A percentile compares a stretch with the other conserved stretches of the same genome.
Conservation (phyloP, 73 alveolate genomes). For the Stentor coeruleus region DNA sequence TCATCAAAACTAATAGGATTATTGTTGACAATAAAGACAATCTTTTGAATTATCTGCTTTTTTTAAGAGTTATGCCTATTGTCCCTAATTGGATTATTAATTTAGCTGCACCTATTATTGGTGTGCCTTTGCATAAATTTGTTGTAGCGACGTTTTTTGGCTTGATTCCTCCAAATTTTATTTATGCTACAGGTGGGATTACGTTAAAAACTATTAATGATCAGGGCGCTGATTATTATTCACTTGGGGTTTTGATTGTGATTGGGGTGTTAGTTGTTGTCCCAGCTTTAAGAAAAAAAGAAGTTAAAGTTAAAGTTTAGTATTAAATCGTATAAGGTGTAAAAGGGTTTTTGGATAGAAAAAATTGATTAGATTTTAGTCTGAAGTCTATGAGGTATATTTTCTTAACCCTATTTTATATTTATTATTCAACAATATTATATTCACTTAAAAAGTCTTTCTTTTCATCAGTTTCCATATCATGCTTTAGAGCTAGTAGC, state of each 20-base stretch:
- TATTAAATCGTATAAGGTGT: neutral
- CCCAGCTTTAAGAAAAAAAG: neutral
- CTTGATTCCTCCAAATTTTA: slow-evolving; percentile 72
- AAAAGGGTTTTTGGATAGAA: no score
- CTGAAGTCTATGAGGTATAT: no score
- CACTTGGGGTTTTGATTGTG: neutral
- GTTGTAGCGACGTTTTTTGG: slow-evolving; percentile 67
- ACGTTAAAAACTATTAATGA: slow-evolving; percentile 48
- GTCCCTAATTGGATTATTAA: slow-evolving; percentile 79
- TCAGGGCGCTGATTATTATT: slow-evolving; percentile 37
- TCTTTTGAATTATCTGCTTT: slow-evolving; percentile 66
- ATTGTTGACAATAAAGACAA: slow-evolving; percentile 43
- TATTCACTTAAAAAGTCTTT: no score
- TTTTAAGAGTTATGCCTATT: slow-evolving; percentile 78
- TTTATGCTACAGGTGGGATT: slow-evolving; percentile 71
- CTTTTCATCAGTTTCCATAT: no score
- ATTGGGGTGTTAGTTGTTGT: neutral
- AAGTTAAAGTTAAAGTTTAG: slow-evolving; percentile 2
- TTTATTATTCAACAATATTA: no score
- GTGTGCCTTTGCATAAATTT: slow-evolving; percentile 66
- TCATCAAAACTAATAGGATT: slow-evolving; percentile 43
- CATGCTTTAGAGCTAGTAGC: no score
- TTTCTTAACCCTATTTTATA: no score
- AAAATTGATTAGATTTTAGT: no score
- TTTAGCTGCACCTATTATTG: slow-evolving; percentile 69